A percentile compares a stretch with the other conserved stretches of the same genome.
These are phyloP conservation scores for Marsdenia floribunda DNA, from an alignment of 257 asterid genomes.

Conservation along the genomic window DNA sequence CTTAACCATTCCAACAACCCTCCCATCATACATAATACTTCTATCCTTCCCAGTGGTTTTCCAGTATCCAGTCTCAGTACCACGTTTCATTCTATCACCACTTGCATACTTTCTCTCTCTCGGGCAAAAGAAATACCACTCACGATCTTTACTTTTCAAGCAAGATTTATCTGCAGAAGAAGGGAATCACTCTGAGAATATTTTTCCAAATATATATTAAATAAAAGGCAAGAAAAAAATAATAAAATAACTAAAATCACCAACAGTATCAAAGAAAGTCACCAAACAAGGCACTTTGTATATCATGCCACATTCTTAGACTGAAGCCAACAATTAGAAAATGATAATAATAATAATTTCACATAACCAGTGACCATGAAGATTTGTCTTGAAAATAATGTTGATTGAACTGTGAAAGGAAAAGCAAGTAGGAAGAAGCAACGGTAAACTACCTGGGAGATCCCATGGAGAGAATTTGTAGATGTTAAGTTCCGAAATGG, in stretches of 20 bases:
- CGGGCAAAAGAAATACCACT: slow-evolving; percentile 94
- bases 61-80: slow-evolving; percentile 82
- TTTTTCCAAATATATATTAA: not conserved
- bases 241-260: not conserved
- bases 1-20: slow-evolving; percentile 58
- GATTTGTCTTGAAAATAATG: not conserved
- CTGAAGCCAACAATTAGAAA: not conserved
- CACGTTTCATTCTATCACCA: slow-evolving; percentile 72
- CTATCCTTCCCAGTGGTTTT: slow-evolving; percentile 84
- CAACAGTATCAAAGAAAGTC: not conserved
- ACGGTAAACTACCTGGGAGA: slow-evolving; percentile 63
- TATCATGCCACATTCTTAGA: not conserved
- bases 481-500: slow-evolving; percentile 76
- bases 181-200: not conserved
- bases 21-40: slow-evolving; percentile 23
- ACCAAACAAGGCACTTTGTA: not conserved
- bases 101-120: slow-evolving; percentile 74
- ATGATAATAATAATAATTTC: not conserved
- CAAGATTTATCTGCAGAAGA: slow-evolving; percentile 54
- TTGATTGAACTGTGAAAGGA: not conserved
- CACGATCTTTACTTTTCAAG: slow-evolving; percentile 60
- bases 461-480: slow-evolving; percentile 79
- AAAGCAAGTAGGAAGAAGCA: not conserved
- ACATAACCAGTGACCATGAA: not conserved
- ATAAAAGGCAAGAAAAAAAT: not conserved